Evolutionary conservation across 1,284 basidiomycete species (phyloP), one percentile per base, ranked within the genome.

Genomic region (Austroboletus rostrupii): DNA sequence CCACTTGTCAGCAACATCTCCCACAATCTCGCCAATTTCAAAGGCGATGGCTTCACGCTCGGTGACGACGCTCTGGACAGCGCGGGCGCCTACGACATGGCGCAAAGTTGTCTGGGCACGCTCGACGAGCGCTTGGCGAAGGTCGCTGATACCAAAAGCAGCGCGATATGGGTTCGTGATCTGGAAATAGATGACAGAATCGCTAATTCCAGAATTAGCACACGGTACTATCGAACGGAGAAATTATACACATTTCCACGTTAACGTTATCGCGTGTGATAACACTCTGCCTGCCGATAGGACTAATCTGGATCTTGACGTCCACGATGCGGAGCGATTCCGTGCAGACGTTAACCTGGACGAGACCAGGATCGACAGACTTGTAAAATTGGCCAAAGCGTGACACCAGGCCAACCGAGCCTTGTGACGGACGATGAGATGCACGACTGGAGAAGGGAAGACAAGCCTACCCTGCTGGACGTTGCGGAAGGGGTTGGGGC

Each of bases 1-100:
- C 95, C 95, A 97, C 70, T 92, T 79, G 66, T 90, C 88, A 13
- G 89, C 87, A 44, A 90, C 78, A 67, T 94, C 81, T 46, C 87
- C 82, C 20, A 97, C 91, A 52, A 97, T 96, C 68, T 96, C 92
- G 43, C 92, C 92, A 50, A 97, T 95, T 70, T 97, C 95, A 62
- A 88, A 87, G 4, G 95, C 96, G 56, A 98, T 93, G 50, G 91
- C 92, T 66, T 98, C 96, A 56, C 96, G 90, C 71, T 98, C 95
- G n/a, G 86, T 86, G 54, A 91, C 85, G 47, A 92, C 87, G 60
- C 80, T 83, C 68, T 90, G 88, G 28, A 90, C 88, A 0, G 82
- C 85, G 38, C 92, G 87, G 10, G 90, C 91, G 59, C 94, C 94
- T 17, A 97, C 92, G 61, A 97, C 94, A 61, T 97, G 92, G 39